Conservation (phyloP, 2,329 filamentous ascomycete genomes). For the Aureobasidium leucospermi region DNA sequence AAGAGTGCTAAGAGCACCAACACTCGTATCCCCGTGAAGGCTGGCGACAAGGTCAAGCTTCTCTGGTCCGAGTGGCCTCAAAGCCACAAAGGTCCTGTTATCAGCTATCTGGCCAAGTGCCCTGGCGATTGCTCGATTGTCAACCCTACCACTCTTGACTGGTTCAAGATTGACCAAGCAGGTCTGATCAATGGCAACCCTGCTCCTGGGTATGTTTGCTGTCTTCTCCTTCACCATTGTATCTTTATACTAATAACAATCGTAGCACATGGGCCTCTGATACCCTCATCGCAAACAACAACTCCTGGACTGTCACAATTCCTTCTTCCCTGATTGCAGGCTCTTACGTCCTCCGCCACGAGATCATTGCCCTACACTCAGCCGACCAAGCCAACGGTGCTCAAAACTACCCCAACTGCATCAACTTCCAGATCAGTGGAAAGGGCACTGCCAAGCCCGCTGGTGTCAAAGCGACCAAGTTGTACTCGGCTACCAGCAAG, state of each 20-base stretch:
- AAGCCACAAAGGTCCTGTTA: conserved; percentile 55
- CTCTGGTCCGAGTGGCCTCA: conserved; percentile 60
- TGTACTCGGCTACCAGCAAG: conserved; percentile 51
- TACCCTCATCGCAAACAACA: conserved; percentile 41
- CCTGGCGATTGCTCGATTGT: conserved; percentile 47
- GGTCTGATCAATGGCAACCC: conserved; percentile 43
- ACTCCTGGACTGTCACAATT: conserved; percentile 45
- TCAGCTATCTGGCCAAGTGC: conserved; percentile 57
- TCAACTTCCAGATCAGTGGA: conserved; percentile 54
- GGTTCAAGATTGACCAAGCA: conserved; percentile 56
- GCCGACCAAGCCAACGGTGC: conserved; percentile 37
- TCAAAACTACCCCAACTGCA: conserved; percentile 42
- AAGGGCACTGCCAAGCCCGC: conserved; percentile 42
- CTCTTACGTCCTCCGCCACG: conserved; percentile 53
- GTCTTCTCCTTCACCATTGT: not conserved
- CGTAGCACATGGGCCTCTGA: conserved; percentile 48
- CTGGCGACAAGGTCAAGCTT: conserved; percentile 51
- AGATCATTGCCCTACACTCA: conserved; percentile 55
- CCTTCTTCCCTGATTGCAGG: conserved; percentile 47
- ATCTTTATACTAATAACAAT: not conserved
- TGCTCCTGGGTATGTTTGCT: conserved; percentile 30
- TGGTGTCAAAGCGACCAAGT: conserved; percentile 45
- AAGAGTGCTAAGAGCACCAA: conserved; percentile 25
- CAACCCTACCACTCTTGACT: conserved; percentile 48
- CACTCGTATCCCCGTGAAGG: conserved; percentile 48